Percentiles rank a stretch among this genome's conserved stretches.
Evolutionary conservation across 2,329 filamentous ascomycete genomes (phyloP).

Genomic region (Bimuria novae-zelandiae): DNA sequence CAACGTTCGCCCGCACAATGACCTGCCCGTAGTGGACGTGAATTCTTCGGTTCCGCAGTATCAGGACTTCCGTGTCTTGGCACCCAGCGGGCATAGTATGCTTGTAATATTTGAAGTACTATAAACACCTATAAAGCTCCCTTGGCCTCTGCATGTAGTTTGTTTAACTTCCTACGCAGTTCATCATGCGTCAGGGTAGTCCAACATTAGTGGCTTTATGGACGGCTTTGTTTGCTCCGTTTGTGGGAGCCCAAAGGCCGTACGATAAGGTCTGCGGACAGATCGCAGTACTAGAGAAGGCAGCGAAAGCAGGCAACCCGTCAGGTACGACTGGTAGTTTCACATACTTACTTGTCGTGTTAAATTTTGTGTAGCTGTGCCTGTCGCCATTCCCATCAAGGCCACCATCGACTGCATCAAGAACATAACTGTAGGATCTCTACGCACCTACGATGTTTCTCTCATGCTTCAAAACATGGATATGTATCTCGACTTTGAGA

Average conservation of each 20-base stretch:
- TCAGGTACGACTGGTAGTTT: not conserved
- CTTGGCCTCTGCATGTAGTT: too few species aligned
- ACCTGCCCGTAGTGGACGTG: too few species aligned
- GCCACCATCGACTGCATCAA: constrained; percentile 4
- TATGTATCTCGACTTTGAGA: constrained; percentile 4
- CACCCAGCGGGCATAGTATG: too few species aligned
- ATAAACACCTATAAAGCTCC: too few species aligned
- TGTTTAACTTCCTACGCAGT: not conserved
- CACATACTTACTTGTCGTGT: too few species aligned
- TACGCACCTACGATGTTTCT: not conserved
- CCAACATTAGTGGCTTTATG: not conserved
- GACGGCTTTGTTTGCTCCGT: not conserved
- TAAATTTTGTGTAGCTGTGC: not conserved
- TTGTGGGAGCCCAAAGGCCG: not conserved
- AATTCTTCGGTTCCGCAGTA: too few species aligned
- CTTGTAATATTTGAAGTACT: too few species aligned
- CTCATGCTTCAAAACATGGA: constrained; percentile 3
- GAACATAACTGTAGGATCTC: not conserved
- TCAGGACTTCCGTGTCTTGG: too few species aligned
- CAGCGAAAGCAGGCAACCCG: not conserved
- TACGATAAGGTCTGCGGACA: constrained; percentile 2
- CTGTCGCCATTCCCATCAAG: constrained; percentile 1
- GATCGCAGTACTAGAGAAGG: not conserved
- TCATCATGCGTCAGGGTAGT: not conserved
- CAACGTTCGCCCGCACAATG: too few species aligned